Evolutionary conservation across 306 rosid species (phyloP), one percentile per base, ranked within the genome.

Genomic region (Gleditsia sinensis): DNA sequence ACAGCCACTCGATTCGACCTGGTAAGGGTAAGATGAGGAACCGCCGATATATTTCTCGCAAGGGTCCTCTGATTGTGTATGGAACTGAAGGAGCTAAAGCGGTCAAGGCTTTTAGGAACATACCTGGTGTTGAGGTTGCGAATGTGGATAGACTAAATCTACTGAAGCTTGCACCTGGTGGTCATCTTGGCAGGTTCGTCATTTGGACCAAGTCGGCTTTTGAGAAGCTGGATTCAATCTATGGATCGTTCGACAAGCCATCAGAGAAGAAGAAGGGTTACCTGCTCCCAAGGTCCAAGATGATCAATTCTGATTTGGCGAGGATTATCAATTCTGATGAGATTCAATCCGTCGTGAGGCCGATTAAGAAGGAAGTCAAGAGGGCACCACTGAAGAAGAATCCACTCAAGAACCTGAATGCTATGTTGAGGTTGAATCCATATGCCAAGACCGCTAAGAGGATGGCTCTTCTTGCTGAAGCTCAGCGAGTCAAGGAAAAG

Each of bases 131-230:
- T 2, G 92, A 88, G 6, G 64, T 88, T 13, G 77, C 78, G 13
- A 85, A 88, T 71, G 92, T 88, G 3, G 92, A 88, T 72, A 83
- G 92, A 81, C 69, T 88, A 9, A 85, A 83, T 34, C 53, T 88
- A 20, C 75, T 88, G 56, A 88, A 85, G 82, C 86, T 88, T 0
- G 92, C 92, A 0, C 90, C 92, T 4, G 92, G 90, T 36, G 92
- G 92, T 57, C 92, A 88, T 57, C 85, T 88, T 1, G 88, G 90
- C 0, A 72, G 92, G 76, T 85, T 88, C 16, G 83, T 88, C 12
- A 82, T 88, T 56, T 88, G 92, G 92, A 88, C 92, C 12, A 83
- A 85, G 58, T 83, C 85, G 4, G 90, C 92, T 13, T 88, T 86
- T 33, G 90, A 88, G 88, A 88, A 86, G 85, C 80, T 88, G 0